Conservation (phyloP, 768 basidiomycete species). For the Fibroporia radiculosa region DNA sequence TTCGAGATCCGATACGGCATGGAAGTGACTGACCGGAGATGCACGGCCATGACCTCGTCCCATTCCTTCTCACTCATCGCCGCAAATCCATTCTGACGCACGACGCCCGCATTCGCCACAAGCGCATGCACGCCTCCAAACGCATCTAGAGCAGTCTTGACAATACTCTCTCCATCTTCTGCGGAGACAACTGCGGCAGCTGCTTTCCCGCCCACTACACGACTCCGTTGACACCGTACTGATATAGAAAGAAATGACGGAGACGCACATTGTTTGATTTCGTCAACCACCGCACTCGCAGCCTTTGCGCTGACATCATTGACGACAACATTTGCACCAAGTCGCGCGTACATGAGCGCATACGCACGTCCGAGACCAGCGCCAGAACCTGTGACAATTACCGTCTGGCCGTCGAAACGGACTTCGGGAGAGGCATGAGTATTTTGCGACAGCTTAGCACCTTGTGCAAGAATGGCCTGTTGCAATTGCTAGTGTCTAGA, state of each 20-base stretch:
- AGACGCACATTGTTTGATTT: slow-evolving; percentile 65
- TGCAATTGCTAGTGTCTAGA: neutral
- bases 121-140: slow-evolving; percentile 87
- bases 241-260: neutral
- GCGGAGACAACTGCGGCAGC: slow-evolving; percentile 76
- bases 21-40: slow-evolving; percentile 44
- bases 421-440: slow-evolving; percentile 60
- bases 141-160: slow-evolving; percentile 76
- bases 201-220: slow-evolving; percentile 82
- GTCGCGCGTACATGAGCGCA: slow-evolving; percentile 82
- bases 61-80: slow-evolving; percentile 89
- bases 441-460: slow-evolving; percentile 62
- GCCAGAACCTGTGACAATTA: slow-evolving; percentile 91
- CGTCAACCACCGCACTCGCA: slow-evolving; percentile 78
- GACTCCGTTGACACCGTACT: neutral
- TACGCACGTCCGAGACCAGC: slow-evolving; percentile 91
- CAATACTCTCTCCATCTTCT: slow-evolving; percentile 87
- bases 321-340: slow-evolving; percentile 95
- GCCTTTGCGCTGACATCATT: slow-evolving; percentile 90
- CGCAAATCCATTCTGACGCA: slow-evolving; percentile 89
- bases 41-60: slow-evolving; percentile 86
- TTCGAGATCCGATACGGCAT: neutral
- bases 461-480: slow-evolving; percentile 28
- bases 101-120: slow-evolving; percentile 88
- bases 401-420: slow-evolving; percentile 83